These are phyloP conservation scores for Solanum ossicruentum DNA, from an alignment of 257 asterid genomes.

Conservation along the genomic window DNA sequence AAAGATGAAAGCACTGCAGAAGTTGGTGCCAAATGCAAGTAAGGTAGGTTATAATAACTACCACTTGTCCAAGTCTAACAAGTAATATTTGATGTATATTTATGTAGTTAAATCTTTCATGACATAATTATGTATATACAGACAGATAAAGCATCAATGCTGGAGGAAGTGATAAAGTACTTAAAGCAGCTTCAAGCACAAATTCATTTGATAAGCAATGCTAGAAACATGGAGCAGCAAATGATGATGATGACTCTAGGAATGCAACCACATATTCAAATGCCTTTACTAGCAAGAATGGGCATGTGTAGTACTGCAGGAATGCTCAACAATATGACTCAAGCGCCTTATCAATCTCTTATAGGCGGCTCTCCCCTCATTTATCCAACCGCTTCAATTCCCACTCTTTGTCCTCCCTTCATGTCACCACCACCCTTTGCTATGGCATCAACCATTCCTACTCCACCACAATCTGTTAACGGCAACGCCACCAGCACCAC, in stretches of 20 bases:
- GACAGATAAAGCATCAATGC: constrained; percentile 76
- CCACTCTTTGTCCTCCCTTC: constrained; percentile 19
- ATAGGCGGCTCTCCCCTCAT: not conserved
- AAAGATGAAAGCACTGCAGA: constrained; percentile 72
- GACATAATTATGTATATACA: not conserved
- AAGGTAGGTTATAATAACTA: constrained; percentile 20
- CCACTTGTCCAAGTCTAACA: not conserved
- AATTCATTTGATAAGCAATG: constrained; percentile 40
- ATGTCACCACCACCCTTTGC: constrained; percentile 16
- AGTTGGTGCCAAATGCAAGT: constrained; percentile 69
- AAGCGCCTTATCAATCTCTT: not conserved
- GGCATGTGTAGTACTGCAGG: constrained; percentile 2
- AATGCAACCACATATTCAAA: constrained; percentile 52
- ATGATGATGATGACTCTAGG: constrained; percentile 18
- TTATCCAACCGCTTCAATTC: constrained; percentile 4
- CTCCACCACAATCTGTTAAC: not conserved
- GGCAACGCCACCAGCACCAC: not conserved
- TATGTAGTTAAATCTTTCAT: not conserved
- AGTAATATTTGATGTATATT: not conserved
- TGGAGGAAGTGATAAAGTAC: constrained; percentile 63
- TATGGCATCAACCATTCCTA: constrained; percentile 16
- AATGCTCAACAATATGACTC: not conserved
- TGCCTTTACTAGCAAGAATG: constrained; percentile 55
- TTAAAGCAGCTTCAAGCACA: constrained; percentile 58
- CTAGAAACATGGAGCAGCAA: constrained; percentile 25